These are phyloP conservation scores for Puccinia novopanici DNA, from an alignment of 1,284 basidiomycete genomes.

Conservation along the genomic window DNA sequence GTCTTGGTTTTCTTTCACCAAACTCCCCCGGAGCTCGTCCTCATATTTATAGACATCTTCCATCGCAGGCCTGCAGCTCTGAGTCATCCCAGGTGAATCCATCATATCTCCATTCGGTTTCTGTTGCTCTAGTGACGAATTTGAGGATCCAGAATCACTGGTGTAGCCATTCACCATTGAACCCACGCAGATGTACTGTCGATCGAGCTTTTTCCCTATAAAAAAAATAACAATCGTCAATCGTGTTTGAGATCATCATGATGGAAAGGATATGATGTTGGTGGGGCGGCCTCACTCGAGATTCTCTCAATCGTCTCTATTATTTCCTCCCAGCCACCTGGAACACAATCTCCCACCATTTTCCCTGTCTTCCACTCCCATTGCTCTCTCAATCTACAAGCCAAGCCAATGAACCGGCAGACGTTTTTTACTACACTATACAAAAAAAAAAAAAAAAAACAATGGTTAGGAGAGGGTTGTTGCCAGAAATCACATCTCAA, in stretches of 20 bases:
- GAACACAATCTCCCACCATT: constrained; percentile 37
- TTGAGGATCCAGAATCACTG: constrained; percentile 9
- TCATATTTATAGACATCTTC: constrained; percentile 16
- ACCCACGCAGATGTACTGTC: constrained; percentile 19
- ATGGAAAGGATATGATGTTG: neutral
- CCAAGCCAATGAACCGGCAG: constrained; percentile 29
- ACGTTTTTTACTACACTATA: no score
- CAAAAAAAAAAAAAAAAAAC: neutral
- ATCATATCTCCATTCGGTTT: constrained; percentile 6
- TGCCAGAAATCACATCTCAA: neutral
- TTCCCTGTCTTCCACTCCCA: constrained; percentile 34
- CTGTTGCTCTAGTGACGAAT: constrained; percentile 18
- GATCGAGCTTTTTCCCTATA: constrained; percentile 17
- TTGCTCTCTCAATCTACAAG: constrained; percentile 31
- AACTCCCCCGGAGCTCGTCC: neutral
- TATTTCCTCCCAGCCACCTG: constrained; percentile 41
- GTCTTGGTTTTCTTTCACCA: constrained; percentile 24
- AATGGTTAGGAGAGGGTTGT: constrained; percentile 2
- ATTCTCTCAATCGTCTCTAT: constrained; percentile 16
- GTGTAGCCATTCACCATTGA: neutral
- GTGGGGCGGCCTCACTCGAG: neutral
- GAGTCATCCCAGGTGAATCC: neutral
- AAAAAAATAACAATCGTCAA: neutral
- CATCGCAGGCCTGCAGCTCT: no score
- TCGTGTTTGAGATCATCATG: neutral